Percentiles rank a stretch among this genome's conserved stretches.
Evolutionary conservation across 306 rosid genomes (phyloP).

Genomic region (Glycine latifolia): DNA sequence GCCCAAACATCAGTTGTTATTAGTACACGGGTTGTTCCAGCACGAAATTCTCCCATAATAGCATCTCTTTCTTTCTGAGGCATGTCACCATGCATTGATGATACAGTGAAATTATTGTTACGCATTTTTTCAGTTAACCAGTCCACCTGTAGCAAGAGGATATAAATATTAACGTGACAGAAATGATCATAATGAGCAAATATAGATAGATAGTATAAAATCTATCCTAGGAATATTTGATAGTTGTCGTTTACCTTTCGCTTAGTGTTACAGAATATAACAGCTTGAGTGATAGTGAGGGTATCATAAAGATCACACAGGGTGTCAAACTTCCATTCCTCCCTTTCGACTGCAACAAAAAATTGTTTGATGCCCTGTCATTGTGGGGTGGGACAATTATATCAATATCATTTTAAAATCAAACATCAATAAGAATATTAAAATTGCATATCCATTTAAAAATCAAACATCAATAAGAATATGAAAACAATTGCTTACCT

Average conservation of each 20-base stretch:
- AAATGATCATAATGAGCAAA: not conserved
- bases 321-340: constrained; percentile 98
- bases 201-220: not conserved
- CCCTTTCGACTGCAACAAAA: constrained; percentile 96
- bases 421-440: constrained; percentile 16
- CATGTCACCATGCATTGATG: constrained; percentile 99
- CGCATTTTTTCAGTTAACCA: constrained; percentile 99
- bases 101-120: constrained; percentile 87
- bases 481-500: constrained; percentile 60
- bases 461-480: constrained; percentile 18
- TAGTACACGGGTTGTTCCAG: constrained; percentile 94
- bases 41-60: constrained; percentile 90
- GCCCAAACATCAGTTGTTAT: constrained; percentile 99
- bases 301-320: constrained; percentile 98
- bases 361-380: constrained; percentile 98
- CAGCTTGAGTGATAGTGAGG: constrained; percentile 97
- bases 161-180: constrained; percentile 9
- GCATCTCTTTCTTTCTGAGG: constrained; percentile 98
- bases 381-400: not conserved
- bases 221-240: not conserved
- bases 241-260: constrained; percentile 70
- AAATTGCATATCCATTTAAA: constrained; percentile 36
- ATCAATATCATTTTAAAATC: constrained; percentile 40
- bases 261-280: constrained; percentile 96
- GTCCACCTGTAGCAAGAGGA: constrained; percentile 72